Conservation (phyloP, 192 early-diverging fungal species). For the Powellomyces hirtus region DNA sequence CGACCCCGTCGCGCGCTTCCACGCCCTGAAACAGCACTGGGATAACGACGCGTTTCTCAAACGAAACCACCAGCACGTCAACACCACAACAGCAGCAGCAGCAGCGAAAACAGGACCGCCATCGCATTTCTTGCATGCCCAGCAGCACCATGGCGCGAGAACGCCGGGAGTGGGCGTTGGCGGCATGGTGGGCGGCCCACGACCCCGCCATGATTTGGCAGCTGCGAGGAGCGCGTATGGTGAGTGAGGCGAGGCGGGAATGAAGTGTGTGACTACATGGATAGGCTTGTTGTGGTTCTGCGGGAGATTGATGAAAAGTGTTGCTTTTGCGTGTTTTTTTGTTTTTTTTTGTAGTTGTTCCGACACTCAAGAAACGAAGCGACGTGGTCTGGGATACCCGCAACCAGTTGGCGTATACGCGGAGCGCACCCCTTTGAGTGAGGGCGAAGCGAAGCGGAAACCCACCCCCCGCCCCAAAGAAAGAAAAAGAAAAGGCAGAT, state of each 20-base stretch:
- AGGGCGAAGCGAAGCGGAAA: no score
- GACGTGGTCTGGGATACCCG: constrained; percentile 32
- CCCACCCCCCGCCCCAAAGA: no score
- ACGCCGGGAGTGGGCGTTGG: no score
- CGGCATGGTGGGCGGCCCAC: no score
- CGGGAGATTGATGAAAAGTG: no score
- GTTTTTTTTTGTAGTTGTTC: constrained; percentile 14
- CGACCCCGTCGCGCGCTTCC: constrained; percentile 35
- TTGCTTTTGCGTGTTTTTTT: background rate
- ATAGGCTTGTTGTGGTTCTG: no score
- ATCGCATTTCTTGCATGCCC: no score
- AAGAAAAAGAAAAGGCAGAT: no score
- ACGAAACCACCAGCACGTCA: background rate
- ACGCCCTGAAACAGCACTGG: constrained; percentile 31
- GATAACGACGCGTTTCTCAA: constrained; percentile 27
- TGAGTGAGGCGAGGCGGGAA: background rate
- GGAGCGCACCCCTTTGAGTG: no score
- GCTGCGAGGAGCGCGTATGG: background rate
- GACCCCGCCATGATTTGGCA: background rate
- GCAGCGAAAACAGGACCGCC: no score
- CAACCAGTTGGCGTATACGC: constrained; percentile 15
- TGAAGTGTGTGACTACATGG: background rate
- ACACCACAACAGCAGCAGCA: background rate
- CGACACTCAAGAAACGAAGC: constrained; percentile 24
- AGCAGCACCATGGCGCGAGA: no score